phyloP scores from a whole-genome alignment of 2,329 filamentous ascomycete genomes.

The Zasmidium citrigriseum region DNA sequence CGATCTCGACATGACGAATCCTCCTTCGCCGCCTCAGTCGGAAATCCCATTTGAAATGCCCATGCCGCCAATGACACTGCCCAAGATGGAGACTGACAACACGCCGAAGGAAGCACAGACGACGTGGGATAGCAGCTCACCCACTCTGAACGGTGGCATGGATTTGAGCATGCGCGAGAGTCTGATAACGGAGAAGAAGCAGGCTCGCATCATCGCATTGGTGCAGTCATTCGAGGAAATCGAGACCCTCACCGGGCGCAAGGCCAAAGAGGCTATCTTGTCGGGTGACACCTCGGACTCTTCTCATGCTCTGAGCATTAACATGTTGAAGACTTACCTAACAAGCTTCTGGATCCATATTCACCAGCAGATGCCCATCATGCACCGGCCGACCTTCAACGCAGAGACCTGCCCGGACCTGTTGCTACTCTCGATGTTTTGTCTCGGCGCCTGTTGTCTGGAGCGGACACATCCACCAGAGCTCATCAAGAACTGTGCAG shows the following conservation, averaged over 20 bases:
- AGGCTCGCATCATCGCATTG: constrained; percentile 72
- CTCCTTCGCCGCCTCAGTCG: constrained; percentile 26
- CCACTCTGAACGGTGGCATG: constrained; percentile 42
- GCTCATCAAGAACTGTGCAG: constrained; percentile 73
- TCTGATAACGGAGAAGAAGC: constrained; percentile 82
- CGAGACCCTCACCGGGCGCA: constrained; percentile 70
- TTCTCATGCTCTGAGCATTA: constrained; percentile 70
- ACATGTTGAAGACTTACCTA: constrained; percentile 96
- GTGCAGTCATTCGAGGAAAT: constrained; percentile 80
- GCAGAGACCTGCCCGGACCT: constrained; percentile 84
- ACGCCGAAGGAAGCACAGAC: constrained; percentile 5
- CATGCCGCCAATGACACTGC: constrained; percentile 21
- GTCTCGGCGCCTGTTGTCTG: constrained; percentile 85
- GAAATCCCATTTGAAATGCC: constrained; percentile 23
- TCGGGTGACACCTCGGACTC: constrained; percentile 71
- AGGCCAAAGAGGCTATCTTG: constrained; percentile 74
- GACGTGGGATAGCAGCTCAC: constrained; percentile 10
- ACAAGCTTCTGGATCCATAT: constrained; percentile 94
- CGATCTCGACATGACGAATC: constrained; percentile 14
- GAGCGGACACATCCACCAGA: constrained; percentile 78
- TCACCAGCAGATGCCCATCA: constrained; percentile 88
- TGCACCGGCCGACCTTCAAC: constrained; percentile 91
- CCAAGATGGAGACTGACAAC: constrained; percentile 28
- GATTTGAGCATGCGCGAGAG: constrained; percentile 79
- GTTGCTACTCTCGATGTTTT: constrained; percentile 84